Base-by-base conservation (phyloP, 2,329 filamentous ascomycete genomes). In the Alternaria sp. region DNA sequence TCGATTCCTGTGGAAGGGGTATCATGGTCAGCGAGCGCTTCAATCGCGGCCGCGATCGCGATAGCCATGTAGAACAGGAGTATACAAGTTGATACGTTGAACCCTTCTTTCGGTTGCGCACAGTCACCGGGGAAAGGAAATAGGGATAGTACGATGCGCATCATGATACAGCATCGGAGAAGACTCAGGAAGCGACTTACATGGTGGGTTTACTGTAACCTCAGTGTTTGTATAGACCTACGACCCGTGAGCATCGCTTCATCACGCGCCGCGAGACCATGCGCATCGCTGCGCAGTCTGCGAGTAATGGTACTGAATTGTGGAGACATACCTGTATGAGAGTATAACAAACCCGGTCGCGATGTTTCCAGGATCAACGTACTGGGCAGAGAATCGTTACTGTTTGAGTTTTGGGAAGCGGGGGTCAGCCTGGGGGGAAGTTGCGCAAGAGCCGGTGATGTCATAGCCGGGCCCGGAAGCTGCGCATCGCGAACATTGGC, bases 1-100 rank as follows among this genome's bases (percentile, higher is more conserved):
- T 74, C 91, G 91, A 75, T 91, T 90, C 90, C 90, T 92, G 71
- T 59, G 15, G 47, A 64, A 67, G 28, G 36, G 68, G 63, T 54
- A 74, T 65, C 46, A 65, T 67, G 65, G 68, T 82, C 70, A 78
- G 79, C 61, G 15, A 30, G 21, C 2, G 36, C 17, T 40, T 36
- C 25, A 30, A 7, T 32, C 4, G 43, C 13, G 25, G 9, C 5
- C 28, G 28, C 28, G 28, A 32, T 12, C 9, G 25, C 26, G 21
- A 10, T 15, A 15, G 25, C 15, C 15, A 15, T 28, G 11, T 3
- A 6, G 9, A 54, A 10, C 36, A 44, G 2, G n/a, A 17, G 9
- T 19, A 11, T 17, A n/a, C 5, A 23, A 49, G 19, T 11, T 21
- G 4, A 25, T n/a, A 7, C 23, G 9, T 28, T 17, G 28, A 30